Evolutionary conservation across 192 early-diverging fungal species (phyloP), one percentile per base, ranked within the genome.

Genomic region (Umbelopsis sp.): DNA sequence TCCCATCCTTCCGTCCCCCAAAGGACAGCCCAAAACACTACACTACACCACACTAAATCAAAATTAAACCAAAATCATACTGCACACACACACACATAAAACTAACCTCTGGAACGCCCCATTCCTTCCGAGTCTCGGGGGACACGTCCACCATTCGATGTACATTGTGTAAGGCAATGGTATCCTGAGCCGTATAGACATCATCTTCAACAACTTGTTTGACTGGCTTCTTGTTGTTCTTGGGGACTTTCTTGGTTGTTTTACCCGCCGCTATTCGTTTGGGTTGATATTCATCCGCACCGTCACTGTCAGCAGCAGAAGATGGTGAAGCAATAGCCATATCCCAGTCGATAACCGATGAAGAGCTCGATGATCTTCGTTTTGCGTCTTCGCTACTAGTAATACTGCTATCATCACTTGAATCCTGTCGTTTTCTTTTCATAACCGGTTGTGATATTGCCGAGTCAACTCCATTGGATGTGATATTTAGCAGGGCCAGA

Each of bases 71-170:
- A 41, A 38, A 38, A 38, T 38, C 36, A 38, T 59, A 32, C 56
- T 29, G 29, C 56, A 20, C 17, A 62, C 12, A 62, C 31, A 62
- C 26, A 59, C 54, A 32, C 16, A 17, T 4, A 3, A 47, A 20
- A 62, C 56, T 62, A 62, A 62, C 56, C 56, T 62, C 56, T 62
- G 56, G 56, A 62, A 62, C 56, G 56, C 56, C 56, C 56, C 56
- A 62, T 62, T 62, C 56, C 20, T 62, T 62, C 56, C 56, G 56
- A 3, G 31, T 62, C 14, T 62, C 56, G 56, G 56, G 56, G 29
- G 32, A 62, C 56, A 62, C 56, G 17, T 62, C 56, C 10, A 17
- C 14, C 56, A 34, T 62, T 62, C 56, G 56, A 36, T 62, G 56
- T 34, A 62, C 32, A 20, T 31, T 62, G 56, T 62, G 56, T 26